Evolutionary conservation across 2,329 filamentous ascomycete genomes (phyloP).

Genomic region (Endocalyx cinctus): DNA sequence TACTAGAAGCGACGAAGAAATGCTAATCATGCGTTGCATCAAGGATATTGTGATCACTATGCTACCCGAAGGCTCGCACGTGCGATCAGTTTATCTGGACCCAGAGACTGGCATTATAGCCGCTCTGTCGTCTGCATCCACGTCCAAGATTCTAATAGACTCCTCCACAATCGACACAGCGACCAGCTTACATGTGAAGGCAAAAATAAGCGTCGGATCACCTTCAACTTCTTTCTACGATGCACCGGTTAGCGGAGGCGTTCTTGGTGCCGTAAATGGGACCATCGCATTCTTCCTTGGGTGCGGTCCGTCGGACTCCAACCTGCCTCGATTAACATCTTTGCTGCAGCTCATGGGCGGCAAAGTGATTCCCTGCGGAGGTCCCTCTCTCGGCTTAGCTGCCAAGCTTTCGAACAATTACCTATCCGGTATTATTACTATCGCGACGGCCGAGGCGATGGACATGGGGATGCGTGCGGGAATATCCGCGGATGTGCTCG

Average conservation of each 20-base stretch:
- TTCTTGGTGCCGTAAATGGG: slow-evolving; percentile 26
- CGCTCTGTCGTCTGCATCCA: slow-evolving; percentile 18
- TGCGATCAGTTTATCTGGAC: slow-evolving; percentile 56
- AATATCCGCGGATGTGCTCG: slow-evolving; percentile 47
- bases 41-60: slow-evolving; percentile 65
- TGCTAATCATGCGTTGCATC: neutral
- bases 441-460: slow-evolving; percentile 54
- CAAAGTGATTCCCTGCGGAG: slow-evolving; percentile 51
- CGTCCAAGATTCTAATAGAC: slow-evolving; percentile 56
- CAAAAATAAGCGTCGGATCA: slow-evolving; percentile 9
- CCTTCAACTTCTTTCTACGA: slow-evolving; percentile 26
- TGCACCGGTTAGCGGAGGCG: slow-evolving; percentile 31
- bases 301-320: slow-evolving; percentile 23
- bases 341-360: slow-evolving; percentile 49
- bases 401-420: slow-evolving; percentile 61
- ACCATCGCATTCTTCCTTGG: slow-evolving; percentile 34
- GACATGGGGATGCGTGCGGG: slow-evolving; percentile 56
- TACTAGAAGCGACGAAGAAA: neutral
- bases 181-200: slow-evolving; percentile 30
- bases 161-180: slow-evolving; percentile 68
- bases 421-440: slow-evolving; percentile 52
- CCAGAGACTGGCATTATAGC: slow-evolving; percentile 41
- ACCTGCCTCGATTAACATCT: slow-evolving; percentile 36
- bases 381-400: slow-evolving; percentile 49
- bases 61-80: slow-evolving; percentile 63